Conservation (phyloP, 495 filamentous ascomycete genomes). For the Hyaloscypha finlandica region DNA sequence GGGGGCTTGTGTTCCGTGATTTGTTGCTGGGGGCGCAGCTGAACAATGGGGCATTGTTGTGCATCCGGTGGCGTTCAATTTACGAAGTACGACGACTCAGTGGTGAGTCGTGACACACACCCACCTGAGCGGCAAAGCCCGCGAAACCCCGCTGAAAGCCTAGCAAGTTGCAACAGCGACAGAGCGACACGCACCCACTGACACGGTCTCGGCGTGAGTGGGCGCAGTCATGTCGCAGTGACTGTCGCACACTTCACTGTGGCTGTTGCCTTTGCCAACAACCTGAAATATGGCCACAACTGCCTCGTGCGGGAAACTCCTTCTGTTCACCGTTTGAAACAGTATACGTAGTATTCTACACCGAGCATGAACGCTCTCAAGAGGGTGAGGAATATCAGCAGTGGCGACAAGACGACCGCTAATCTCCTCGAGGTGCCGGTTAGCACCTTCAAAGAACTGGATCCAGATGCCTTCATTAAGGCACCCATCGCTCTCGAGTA, state of each 20-base stretch:
- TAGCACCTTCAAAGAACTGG: not conserved
- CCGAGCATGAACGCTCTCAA: not conserved
- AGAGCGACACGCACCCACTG: not conserved
- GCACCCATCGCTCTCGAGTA: not conserved
- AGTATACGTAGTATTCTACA: not conserved
- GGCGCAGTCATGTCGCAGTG: not conserved
- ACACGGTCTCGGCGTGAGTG: not conserved
- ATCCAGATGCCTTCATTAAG: not conserved
- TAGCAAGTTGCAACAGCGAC: not conserved
- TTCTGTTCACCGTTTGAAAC: not conserved
- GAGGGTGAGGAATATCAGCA: not conserved
- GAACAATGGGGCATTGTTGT: slow-evolving; percentile 1
- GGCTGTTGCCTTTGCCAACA: not conserved
- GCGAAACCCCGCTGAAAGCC: not conserved
- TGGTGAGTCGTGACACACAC: not conserved
- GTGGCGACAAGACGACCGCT: slow-evolving; percentile 1
- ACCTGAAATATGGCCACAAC: not conserved
- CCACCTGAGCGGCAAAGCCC: not conserved
- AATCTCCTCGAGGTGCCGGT: not conserved
- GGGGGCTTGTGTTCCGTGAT: not conserved
- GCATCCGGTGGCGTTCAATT: not conserved
- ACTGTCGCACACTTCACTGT: not conserved
- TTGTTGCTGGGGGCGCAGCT: not conserved
- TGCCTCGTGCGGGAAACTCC: not conserved
- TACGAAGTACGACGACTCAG: too few relatives aligned